Base-by-base conservation (phyloP, 192 early-diverging fungal genomes). In the Gonapodya sp. region DNA sequence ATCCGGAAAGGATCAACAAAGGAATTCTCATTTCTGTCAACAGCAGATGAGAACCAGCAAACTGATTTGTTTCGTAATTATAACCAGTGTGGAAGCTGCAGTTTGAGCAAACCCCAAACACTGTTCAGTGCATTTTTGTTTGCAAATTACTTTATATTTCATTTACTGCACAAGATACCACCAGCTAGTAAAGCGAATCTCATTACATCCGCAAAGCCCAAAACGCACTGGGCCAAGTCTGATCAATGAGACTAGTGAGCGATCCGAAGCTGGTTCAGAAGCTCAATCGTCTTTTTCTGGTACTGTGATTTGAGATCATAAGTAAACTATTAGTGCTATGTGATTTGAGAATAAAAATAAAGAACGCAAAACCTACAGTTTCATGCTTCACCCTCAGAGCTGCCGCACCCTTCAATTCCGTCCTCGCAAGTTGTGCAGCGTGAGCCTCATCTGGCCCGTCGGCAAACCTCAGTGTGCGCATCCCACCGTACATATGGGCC, bases 381-480 rank as follows among this genome's bases (percentile, higher is more conserved):
- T 77, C 75, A 33, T 77, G 75, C 75, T 77, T 77, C 8, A 14
- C 34, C 75, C 75, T 77, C 18, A 77, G 16, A 8, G 18, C 75
- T 8, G 18, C 75, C 30, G 75, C 75, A 33, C 31, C 8, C 31
- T 77, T 77, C 75, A 90, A 64, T 81, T 90, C 89, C 72, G 35
- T 64, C 83, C 82, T 81, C 0, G 88, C 95, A 80, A 99, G 89
- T 84, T 97, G 96, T 73, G 87, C 85, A 30, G 88, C 90, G 81
- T 97, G 96, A 1, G 96, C 95, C 86, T 97, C 96, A 81, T 97
- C 96, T 1, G 96, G 96, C 8, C 93, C 97, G 89, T 99, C 97
- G 35, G 97, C 97, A 85, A 96, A 93, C 75, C 96, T 89, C 80
- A 99, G 87, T 31, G 95, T 95, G 72, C 97, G 87, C 73, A 92